phyloP scores from a whole-genome alignment of 2,329 filamentous ascomycete genomes.

The Penicillium sp. region DNA sequence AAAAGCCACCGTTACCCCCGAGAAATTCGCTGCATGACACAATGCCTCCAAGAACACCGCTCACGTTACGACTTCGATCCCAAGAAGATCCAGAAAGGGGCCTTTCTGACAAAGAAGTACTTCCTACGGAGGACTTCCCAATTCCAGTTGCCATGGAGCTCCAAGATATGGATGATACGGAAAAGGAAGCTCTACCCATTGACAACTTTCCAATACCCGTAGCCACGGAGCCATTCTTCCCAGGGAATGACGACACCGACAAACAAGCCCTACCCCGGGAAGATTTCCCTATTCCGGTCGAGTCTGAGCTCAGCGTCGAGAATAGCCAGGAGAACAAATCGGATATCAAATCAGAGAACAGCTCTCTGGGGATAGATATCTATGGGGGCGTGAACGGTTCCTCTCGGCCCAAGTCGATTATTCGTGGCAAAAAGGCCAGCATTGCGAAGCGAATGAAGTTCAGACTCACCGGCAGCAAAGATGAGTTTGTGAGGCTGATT shows the following conservation, averaged over 20 bases:
- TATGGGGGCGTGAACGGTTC: not conserved
- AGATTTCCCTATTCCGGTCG: not conserved
- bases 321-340: not conserved
- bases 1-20: not conserved
- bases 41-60: not conserved
- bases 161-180: conserved; percentile 3
- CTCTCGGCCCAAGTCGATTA: not conserved
- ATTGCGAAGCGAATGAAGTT: conserved; percentile 18
- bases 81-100: not conserved
- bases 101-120: conserved; percentile 11
- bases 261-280: conserved; percentile 9
- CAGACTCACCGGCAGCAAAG: conserved; percentile 11
- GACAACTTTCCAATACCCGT: conserved; percentile 20
- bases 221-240: conserved; percentile 4
- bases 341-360: not conserved
- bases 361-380: not conserved
- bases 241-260: conserved; percentile 6
- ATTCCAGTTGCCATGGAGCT: conserved; percentile 14
- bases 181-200: conserved; percentile 3
- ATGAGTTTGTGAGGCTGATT: conserved; percentile 15
- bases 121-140: conserved; percentile 14
- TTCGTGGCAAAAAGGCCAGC: conserved; percentile 11
- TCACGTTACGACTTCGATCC: not conserved
- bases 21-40: not conserved
- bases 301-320: not conserved